Conservation (phyloP, 495 filamentous ascomycete species). For the Lepraria neglecta region DNA sequence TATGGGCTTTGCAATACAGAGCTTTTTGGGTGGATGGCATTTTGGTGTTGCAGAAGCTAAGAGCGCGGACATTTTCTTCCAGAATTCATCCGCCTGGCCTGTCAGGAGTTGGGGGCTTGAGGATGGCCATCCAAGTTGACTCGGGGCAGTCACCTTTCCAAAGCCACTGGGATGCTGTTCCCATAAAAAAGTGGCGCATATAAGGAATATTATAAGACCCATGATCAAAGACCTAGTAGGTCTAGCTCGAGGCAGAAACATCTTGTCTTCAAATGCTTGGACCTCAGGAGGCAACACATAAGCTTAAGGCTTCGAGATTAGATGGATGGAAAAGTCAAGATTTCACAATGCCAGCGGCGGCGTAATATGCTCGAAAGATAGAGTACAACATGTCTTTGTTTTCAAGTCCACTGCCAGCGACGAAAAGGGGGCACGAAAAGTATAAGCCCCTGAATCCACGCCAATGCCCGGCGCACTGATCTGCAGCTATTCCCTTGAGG, state of each 20-base stretch:
- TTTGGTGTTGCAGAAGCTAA: not conserved
- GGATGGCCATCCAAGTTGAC: not conserved
- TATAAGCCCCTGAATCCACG: too few relatives aligned
- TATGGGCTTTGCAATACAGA: not conserved
- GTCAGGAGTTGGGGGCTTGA: not conserved
- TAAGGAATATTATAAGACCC: not conserved
- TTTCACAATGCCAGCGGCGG: too few relatives aligned
- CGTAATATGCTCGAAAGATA: too few relatives aligned
- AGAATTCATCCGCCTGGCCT: not conserved
- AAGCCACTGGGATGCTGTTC: not conserved
- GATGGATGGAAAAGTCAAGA: too few relatives aligned
- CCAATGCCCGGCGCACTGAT: too few relatives aligned
- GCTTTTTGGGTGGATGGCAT: not conserved
- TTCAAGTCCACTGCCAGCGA: too few relatives aligned
- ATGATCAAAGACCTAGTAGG: slow-evolving; percentile 1
- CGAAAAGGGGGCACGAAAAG: too few relatives aligned
- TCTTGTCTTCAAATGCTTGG: not conserved
- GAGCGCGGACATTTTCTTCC: not conserved
- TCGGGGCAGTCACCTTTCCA: too few relatives aligned
- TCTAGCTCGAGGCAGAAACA: not conserved
- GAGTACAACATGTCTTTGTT: too few relatives aligned
- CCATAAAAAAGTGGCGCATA: not conserved
- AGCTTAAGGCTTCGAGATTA: too few relatives aligned
- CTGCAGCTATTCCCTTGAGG: too few relatives aligned
- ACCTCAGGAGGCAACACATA: too few relatives aligned